Percentiles rank a stretch among this genome's conserved stretches.
Conservation (phyloP, 345 rosid species). For the Brassica juncea region DNA sequence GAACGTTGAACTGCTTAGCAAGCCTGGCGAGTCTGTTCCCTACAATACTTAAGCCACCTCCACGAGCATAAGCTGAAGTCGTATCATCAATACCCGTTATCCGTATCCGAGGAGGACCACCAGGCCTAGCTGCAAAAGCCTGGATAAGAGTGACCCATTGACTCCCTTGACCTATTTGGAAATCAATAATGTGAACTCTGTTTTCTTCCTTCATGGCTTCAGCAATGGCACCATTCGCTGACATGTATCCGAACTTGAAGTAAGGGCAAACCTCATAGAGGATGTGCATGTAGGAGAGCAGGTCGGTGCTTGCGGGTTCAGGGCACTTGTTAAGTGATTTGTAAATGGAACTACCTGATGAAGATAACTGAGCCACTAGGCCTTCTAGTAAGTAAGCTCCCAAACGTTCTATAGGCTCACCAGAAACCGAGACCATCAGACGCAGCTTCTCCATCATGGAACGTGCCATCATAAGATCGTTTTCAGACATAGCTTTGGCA, state of each 20-base stretch:
- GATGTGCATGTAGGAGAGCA: conserved; percentile 74
- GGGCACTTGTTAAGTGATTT: conserved; percentile 59
- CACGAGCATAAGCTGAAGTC: conserved; percentile 82
- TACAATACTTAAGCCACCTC: conserved; percentile 74
- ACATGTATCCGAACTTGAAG: conserved; percentile 93
- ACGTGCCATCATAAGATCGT: conserved; percentile 61
- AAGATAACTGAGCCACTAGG: conserved; percentile 75
- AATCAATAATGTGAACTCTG: conserved; percentile 81
- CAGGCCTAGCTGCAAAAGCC: conserved; percentile 90
- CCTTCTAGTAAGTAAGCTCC: conserved; percentile 97
- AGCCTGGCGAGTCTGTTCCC: conserved; percentile 72
- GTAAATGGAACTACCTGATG: conserved; percentile 66
- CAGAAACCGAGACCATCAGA: conserved; percentile 82
- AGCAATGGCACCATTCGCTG: conserved; percentile 94
- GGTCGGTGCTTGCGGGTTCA: conserved; percentile 70
- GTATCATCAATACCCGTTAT: conserved; percentile 74
- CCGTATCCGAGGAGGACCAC: conserved; percentile 83
- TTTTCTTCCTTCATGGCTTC: conserved; percentile 92
- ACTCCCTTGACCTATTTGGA: conserved; percentile 87
- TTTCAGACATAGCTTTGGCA: conserved; percentile 78
- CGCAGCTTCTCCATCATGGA: conserved; percentile 72
- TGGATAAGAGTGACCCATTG: conserved; percentile 91
- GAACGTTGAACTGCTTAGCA: conserved; percentile 68
- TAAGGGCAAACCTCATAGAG: conserved; percentile 90
- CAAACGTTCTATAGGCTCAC: conserved; percentile 90